Percentiles rank a stretch among this genome's conserved stretches.
Conservation (phyloP, 768 basidiomycete species). For the Podaxis rugospora region DNA sequence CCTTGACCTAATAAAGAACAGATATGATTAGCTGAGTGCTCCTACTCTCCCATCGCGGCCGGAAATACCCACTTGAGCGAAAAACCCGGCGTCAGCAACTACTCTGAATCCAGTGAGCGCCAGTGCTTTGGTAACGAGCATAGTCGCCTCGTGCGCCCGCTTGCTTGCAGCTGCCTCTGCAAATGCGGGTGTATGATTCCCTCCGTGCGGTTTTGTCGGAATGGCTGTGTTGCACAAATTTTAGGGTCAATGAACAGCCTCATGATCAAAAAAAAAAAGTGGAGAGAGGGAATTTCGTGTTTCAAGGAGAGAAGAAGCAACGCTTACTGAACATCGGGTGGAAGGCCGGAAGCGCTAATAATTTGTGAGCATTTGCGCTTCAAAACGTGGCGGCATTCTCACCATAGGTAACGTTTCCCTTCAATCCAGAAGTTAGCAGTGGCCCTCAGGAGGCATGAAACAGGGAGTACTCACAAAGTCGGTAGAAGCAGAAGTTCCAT, state of each 20-base stretch:
- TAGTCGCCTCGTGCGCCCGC: conserved; percentile 59
- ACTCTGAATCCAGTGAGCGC: conserved; percentile 60
- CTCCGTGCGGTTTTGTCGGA: conserved; percentile 63
- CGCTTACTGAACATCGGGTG: conserved; percentile 59
- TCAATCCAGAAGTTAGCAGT: conserved; percentile 4
- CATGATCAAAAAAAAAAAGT: not conserved
- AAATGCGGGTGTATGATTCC: conserved; percentile 75
- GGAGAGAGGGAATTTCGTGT: conserved; percentile 20
- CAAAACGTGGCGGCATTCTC: conserved; percentile 11
- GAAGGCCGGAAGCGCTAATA: conserved; percentile 52
- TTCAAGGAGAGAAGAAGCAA: not conserved
- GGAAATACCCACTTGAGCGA: conserved; percentile 37
- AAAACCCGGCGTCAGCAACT: conserved; percentile 55
- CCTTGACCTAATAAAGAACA: conserved; percentile 18
- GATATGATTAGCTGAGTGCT: not conserved
- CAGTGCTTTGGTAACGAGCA: conserved; percentile 55
- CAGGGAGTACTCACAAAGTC: conserved; percentile 59
- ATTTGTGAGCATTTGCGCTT: not conserved
- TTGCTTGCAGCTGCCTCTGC: conserved; percentile 51
- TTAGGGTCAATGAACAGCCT: not conserved
- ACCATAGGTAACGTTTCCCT: conserved; percentile 79
- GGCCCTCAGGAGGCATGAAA: conserved; percentile 2
- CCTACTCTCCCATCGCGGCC: not conserved
- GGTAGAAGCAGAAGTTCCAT: conserved; percentile 55
- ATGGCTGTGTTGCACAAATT: conserved; percentile 41